Conservation (phyloP, 78 protist species). For the Acrasis kona region DNA sequence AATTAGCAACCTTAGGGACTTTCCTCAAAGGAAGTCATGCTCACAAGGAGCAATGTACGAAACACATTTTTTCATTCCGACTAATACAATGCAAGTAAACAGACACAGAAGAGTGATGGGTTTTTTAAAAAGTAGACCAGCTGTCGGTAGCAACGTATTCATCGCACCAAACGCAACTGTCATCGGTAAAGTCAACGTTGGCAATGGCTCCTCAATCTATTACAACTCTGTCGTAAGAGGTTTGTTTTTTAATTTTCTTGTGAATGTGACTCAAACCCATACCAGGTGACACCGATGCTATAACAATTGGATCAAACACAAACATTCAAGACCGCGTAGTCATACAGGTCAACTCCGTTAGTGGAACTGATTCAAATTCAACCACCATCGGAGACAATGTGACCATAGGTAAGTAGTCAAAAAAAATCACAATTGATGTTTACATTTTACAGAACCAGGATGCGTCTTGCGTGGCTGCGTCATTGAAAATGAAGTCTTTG, state of each 20-base stretch:
- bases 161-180: slow-evolving; percentile 28
- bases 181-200: slow-evolving; percentile 18
- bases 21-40: background rate
- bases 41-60: background rate
- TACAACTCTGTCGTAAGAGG: slow-evolving; percentile 22
- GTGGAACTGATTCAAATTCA: background rate
- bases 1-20: background rate
- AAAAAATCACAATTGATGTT: background rate
- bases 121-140: background rate
- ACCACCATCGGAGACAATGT: slow-evolving; percentile 2
- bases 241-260: too few relatives aligned
- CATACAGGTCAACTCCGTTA: background rate
- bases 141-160: background rate
- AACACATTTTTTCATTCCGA: too few relatives aligned
- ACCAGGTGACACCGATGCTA: background rate
- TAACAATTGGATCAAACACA: background rate
- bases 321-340: slow-evolving; percentile 21
- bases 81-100: background rate
- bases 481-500: background rate
- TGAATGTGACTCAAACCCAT: too few relatives aligned
- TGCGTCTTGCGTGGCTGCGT: background rate
- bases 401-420: slow-evolving; percentile 5
- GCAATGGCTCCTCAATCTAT: background rate
- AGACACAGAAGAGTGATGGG: background rate
- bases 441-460: slow-evolving; percentile 7